Evolutionary conservation across 805 yeast species (phyloP).

Genomic region (Hagleromyces aurorensis): DNA sequence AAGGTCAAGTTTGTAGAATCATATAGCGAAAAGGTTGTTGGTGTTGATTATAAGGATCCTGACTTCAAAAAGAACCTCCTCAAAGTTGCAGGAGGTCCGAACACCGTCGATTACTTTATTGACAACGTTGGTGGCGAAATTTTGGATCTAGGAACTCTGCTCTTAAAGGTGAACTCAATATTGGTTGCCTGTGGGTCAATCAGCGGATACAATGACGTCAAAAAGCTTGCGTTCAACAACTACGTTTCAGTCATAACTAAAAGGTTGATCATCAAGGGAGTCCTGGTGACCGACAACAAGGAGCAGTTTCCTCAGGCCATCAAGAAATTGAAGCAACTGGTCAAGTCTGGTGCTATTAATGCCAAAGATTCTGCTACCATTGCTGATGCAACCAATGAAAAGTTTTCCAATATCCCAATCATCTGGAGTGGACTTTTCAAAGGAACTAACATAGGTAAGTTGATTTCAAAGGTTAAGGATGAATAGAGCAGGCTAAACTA

Average conservation of each 20-base stretch:
- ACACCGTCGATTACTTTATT: conserved; percentile 44
- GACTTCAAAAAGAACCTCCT: conserved; percentile 31
- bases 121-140: conserved; percentile 62
- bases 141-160: conserved; percentile 36
- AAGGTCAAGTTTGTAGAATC: conserved; percentile 48
- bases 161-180: conserved; percentile 34
- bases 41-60: conserved; percentile 45
- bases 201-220: conserved; percentile 44
- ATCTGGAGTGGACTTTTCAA: conserved; percentile 41
- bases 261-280: conserved; percentile 46
- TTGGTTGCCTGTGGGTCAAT: conserved; percentile 60
- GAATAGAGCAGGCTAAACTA: too few relatives aligned
- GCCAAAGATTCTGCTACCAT: conserved; percentile 34
- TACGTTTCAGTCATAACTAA: conserved; percentile 41
- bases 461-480: conserved; percentile 38
- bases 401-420: conserved; percentile 38
- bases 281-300: conserved; percentile 41
- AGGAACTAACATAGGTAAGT: conserved; percentile 43
- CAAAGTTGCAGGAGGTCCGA: conserved; percentile 38
- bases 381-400: conserved; percentile 35
- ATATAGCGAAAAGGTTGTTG: conserved; percentile 44
- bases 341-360: conserved; percentile 37
- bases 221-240: conserved; percentile 32
- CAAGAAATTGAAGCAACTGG: conserved; percentile 30
- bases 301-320: conserved; percentile 35